A percentile compares a stretch with the other conserved stretches of the same genome.
phyloP scores from a whole-genome alignment of 441 rosid genomes.

The Melastoma candidum region DNA sequence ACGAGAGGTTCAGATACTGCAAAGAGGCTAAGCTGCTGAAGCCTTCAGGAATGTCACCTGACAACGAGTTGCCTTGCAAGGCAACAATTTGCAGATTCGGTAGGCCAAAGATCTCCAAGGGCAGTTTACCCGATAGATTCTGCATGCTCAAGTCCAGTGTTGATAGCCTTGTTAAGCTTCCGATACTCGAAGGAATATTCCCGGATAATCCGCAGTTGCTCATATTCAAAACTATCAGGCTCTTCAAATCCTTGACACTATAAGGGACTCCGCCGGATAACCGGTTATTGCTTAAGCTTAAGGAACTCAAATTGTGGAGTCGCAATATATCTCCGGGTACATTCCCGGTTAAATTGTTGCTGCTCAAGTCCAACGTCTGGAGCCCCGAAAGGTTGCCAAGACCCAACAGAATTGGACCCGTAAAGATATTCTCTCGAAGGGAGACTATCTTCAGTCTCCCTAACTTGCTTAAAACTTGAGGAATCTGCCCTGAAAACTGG shows the following conservation, averaged over 20 bases:
- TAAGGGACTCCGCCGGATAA: constrained; percentile 44
- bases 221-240: constrained; percentile 43
- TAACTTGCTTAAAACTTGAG: constrained; percentile 36
- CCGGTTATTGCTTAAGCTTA: constrained; percentile 44
- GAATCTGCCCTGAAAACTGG: constrained; percentile 40
- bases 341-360: constrained; percentile 40
- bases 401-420: constrained; percentile 39
- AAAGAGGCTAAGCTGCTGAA: constrained; percentile 65
- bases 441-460: constrained; percentile 32
- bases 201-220: constrained; percentile 64
- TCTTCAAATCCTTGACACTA: constrained; percentile 37
- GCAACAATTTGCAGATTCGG: constrained; percentile 55
- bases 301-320: constrained; percentile 41
- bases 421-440: constrained; percentile 48
- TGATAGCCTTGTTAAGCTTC: constrained; percentile 41
- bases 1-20: constrained; percentile 39
- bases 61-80: constrained; percentile 31
- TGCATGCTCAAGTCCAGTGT: constrained; percentile 65
- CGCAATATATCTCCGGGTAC: constrained; percentile 40
- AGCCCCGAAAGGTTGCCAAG: constrained; percentile 38
- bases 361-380: constrained; percentile 39
- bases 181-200: constrained; percentile 35
- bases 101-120: constrained; percentile 59
- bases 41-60: constrained; percentile 67
- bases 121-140: constrained; percentile 48